phyloP scores from a whole-genome alignment of 495 filamentous ascomycete species.

The Tuber melanosporum region DNA sequence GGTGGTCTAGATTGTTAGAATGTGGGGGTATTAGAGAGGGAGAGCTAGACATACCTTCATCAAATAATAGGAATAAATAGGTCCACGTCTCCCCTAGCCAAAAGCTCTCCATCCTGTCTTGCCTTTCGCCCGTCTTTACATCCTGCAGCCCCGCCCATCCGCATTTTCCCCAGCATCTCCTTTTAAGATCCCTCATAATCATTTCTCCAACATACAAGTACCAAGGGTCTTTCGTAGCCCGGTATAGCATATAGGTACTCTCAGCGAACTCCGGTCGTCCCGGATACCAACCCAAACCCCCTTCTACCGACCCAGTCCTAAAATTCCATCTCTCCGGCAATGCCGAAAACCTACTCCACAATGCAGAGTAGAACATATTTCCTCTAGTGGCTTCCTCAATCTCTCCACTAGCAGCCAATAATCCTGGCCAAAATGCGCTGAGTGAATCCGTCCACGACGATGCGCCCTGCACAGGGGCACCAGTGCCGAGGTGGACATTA shows the following conservation, averaged over 20 bases:
- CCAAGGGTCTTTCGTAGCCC: slow-evolving; percentile 92
- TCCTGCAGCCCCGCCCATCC: slow-evolving; percentile 96
- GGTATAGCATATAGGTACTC: slow-evolving; percentile 86
- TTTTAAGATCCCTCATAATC: slow-evolving; percentile 78
- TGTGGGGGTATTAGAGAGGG: background rate
- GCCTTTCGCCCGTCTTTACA: slow-evolving; percentile 79
- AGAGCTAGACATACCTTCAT: slow-evolving; percentile 42
- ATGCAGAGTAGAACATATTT: slow-evolving; percentile 78
- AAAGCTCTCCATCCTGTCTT: slow-evolving; percentile 98
- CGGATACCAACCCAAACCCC: slow-evolving; percentile 87
- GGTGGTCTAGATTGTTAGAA: slow-evolving; percentile 55
- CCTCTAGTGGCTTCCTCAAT: slow-evolving; percentile 84
- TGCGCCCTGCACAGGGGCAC: slow-evolving; percentile 49
- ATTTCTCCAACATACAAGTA: slow-evolving; percentile 94
- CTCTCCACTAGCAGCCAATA: slow-evolving; percentile 80
- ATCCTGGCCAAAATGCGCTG: slow-evolving; percentile 87
- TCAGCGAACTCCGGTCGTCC: slow-evolving; percentile 94
- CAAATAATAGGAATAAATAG: slow-evolving; percentile 87
- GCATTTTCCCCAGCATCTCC: slow-evolving; percentile 86
- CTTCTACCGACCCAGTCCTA: slow-evolving; percentile 74
- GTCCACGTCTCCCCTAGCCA: slow-evolving; percentile 94
- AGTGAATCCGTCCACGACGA: slow-evolving; percentile 84
- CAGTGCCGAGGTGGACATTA: slow-evolving; percentile 81
- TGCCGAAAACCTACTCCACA: slow-evolving; percentile 90
- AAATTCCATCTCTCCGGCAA: slow-evolving; percentile 92